Percentiles rank a stretch among this genome's conserved stretches.
phyloP scores from a whole-genome alignment of 495 filamentous ascomycete genomes.

The Aspergillus diversus region DNA sequence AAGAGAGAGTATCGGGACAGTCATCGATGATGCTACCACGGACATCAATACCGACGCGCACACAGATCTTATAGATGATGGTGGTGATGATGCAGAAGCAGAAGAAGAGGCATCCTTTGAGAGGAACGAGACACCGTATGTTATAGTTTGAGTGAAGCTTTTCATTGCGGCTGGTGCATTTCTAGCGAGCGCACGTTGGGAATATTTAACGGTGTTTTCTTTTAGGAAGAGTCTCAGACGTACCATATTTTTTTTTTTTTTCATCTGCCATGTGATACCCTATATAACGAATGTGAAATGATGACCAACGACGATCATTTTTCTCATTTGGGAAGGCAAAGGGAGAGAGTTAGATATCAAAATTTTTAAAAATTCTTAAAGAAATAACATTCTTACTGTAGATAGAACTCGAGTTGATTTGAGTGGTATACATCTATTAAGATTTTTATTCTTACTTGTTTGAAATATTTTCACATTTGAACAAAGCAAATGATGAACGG shows the following conservation, averaged over 20 bases:
- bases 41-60: background rate
- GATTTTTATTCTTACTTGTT: too few relatives aligned
- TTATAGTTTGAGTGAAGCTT: conserved; percentile 14
- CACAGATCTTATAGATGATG: background rate
- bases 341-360: too few relatives aligned
- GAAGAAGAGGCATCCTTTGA: conserved; percentile 13
- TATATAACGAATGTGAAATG: conserved; percentile 5
- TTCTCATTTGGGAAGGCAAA: too few relatives aligned
- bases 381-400: too few relatives aligned
- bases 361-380: too few relatives aligned
- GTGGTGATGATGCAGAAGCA: conserved; percentile 11
- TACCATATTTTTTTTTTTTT: too few relatives aligned
- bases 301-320: background rate
- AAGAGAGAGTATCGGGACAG: conserved; percentile 27
- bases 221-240: too few relatives aligned
- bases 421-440: too few relatives aligned
- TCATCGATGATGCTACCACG: conserved; percentile 27
- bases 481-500: too few relatives aligned
- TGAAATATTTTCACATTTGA: too few relatives aligned
- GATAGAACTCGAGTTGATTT: too few relatives aligned
- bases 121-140: conserved; percentile 20
- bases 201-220: too few relatives aligned
- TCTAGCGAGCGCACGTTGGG: conserved; percentile 5
- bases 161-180: conserved; percentile 1
- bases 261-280: conserved; percentile 3